These are phyloP conservation scores for Chlorella sp. DNA, from an alignment of 139 green algal species.

Conservation along the genomic window DNA sequence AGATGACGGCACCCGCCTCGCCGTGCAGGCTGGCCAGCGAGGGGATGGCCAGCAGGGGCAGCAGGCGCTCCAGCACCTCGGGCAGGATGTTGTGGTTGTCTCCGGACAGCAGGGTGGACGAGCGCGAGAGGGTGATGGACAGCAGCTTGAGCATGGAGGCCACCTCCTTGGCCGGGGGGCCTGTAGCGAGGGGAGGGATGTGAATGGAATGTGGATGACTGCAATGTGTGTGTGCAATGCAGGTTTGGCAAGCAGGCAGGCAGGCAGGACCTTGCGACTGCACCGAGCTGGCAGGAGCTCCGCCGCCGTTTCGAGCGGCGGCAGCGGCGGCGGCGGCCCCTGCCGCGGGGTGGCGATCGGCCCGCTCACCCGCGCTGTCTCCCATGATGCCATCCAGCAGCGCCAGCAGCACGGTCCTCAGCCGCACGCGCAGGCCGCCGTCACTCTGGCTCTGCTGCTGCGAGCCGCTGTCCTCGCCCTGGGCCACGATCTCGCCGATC, in stretches of 20 bases:
- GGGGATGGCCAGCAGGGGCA: constrained; percentile 38
- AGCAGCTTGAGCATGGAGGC: constrained; percentile 49
- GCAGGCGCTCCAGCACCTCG: constrained; percentile 43
- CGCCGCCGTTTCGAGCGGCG: too few relatives aligned
- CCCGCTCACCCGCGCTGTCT: neutral
- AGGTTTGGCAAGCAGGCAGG: neutral
- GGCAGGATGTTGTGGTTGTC: constrained; percentile 23
- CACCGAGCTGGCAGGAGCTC: too few relatives aligned
- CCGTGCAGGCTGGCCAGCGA: neutral
- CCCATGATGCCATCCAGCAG: constrained; percentile 27
- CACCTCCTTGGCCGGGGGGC: constrained; percentile 32
- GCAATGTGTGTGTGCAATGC: neutral
- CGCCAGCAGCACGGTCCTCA: constrained; percentile 39
- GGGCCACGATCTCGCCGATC: constrained; percentile 45
- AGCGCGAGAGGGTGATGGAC: constrained; percentile 11
- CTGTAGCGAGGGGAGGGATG: neutral
- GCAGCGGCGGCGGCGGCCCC: neutral
- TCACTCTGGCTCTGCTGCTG: constrained; percentile 21
- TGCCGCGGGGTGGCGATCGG: neutral
- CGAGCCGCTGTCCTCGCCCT: constrained; percentile 45
- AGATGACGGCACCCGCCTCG: neutral
- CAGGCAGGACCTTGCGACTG: too few relatives aligned
- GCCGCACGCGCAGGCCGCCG: neutral
- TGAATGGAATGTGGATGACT: neutral
- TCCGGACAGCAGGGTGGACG: constrained; percentile 32